Percentiles rank a stretch among this genome's conserved stretches.
Conservation (phyloP, 202 grass and related monocot genomes). For the Panicum virgatum region DNA sequence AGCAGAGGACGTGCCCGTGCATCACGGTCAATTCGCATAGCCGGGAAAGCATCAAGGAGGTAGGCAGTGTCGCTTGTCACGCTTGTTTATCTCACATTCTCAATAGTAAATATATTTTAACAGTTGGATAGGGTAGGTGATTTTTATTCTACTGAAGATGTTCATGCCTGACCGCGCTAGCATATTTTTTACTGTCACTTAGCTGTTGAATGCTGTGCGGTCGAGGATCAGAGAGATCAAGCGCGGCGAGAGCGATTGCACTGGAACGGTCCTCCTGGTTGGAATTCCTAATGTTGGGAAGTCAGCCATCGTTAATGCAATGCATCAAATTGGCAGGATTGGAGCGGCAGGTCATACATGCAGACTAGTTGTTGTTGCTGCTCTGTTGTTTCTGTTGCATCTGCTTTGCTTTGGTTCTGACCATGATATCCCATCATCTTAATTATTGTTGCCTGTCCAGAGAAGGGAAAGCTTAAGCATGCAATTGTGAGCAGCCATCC, state of each 20-base stretch:
- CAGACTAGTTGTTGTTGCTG: slow-evolving; percentile 6
- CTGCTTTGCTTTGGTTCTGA: neutral
- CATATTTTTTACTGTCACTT: neutral
- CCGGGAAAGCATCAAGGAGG: slow-evolving; percentile 40
- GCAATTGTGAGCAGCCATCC: slow-evolving; percentile 66
- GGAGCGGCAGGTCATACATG: slow-evolving; percentile 50
- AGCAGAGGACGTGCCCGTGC: slow-evolving; percentile 38
- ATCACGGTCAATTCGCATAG: slow-evolving; percentile 66
- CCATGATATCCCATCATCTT: neutral
- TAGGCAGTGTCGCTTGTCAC: neutral
- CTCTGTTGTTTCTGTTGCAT: neutral
- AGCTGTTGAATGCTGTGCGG: slow-evolving; percentile 55
- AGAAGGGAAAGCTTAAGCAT: slow-evolving; percentile 79
- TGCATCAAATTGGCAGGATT: slow-evolving; percentile 84
- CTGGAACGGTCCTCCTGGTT: slow-evolving; percentile 58
- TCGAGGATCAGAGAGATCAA: slow-evolving; percentile 65
- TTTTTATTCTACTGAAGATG: neutral
- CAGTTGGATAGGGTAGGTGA: too few relatives aligned
- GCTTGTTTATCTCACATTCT: too few relatives aligned
- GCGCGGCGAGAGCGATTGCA: slow-evolving; percentile 45
- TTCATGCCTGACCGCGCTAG: neutral
- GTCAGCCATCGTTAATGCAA: slow-evolving; percentile 59
- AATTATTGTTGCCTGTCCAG: slow-evolving; percentile 32
- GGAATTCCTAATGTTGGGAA: slow-evolving; percentile 84
- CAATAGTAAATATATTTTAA: too few relatives aligned